These are phyloP conservation scores for Mallotus repandus DNA, from an alignment of 441 rosid species.

Conservation along the genomic window DNA sequence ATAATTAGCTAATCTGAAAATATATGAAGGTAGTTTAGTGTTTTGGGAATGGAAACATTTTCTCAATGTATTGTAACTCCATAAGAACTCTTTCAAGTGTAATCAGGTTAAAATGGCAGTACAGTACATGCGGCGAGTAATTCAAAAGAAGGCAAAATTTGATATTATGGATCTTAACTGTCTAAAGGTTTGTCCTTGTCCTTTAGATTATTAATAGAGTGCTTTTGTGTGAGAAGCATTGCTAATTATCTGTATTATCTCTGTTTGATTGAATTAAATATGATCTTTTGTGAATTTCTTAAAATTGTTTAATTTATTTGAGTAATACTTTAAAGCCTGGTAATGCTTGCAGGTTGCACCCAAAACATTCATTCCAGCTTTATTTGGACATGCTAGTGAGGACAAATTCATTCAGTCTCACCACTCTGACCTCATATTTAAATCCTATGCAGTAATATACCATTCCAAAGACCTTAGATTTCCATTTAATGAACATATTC, in stretches of 20 bases:
- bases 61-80: slow-evolving; percentile 11
- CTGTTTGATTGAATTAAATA: slow-evolving; percentile 13
- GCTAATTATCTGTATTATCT: background rate
- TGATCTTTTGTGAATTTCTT: background rate
- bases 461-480: slow-evolving; percentile 15
- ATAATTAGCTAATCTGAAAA: too few relatives aligned
- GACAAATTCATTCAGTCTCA: slow-evolving; percentile 90
- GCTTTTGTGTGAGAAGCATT: background rate
- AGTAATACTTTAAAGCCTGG: slow-evolving; percentile 11
- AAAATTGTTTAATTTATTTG: background rate
- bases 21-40: background rate
- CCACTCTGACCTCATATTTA: slow-evolving; percentile 79
- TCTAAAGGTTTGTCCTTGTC: slow-evolving; percentile 61
- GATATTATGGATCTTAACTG: slow-evolving; percentile 91
- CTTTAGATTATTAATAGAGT: slow-evolving; percentile 5
- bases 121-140: slow-evolving; percentile 87
- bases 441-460: slow-evolving; percentile 64
- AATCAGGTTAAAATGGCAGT: slow-evolving; percentile 90
- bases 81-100: slow-evolving; percentile 19
- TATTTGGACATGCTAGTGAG: slow-evolving; percentile 86
- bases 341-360: slow-evolving; percentile 65
- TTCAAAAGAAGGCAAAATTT: slow-evolving; percentile 90
- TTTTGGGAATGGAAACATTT: background rate
- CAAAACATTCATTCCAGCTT: slow-evolving; percentile 83
- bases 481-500: slow-evolving; percentile 5